These are phyloP conservation scores for Rhododendron griersonianum DNA, from an alignment of 148 eudicot genomes.

Conservation along the genomic window DNA sequence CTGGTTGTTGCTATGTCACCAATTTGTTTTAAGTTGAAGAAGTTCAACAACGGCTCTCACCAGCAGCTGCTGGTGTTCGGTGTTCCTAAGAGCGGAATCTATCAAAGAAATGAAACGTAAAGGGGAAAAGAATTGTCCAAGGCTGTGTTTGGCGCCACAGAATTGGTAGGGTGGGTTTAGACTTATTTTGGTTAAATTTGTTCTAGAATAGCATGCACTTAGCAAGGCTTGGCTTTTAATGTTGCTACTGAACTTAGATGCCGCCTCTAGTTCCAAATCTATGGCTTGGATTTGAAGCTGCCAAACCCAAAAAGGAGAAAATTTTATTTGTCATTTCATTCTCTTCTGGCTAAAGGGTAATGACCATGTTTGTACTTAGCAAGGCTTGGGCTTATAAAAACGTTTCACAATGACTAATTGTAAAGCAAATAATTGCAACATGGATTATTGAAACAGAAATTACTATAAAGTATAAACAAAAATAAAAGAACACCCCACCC, in stretches of 20 bases:
- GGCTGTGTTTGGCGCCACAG: not conserved
- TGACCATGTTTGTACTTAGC: not conserved
- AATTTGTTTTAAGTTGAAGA: not conserved
- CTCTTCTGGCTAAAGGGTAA: not conserved
- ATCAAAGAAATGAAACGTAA: not conserved
- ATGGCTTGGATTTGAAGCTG: not conserved
- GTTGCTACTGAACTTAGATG: not conserved
- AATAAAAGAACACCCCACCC: too few relatives aligned
- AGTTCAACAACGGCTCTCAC: too few relatives aligned
- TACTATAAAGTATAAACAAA: too few relatives aligned
- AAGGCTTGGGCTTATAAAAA: not conserved
- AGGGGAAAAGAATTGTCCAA: not conserved
- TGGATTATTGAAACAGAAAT: too few relatives aligned
- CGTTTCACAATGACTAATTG: not conserved
- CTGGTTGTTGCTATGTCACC: not conserved
- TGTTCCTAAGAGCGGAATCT: not conserved
- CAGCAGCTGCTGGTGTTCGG: not conserved
- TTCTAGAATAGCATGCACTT: too few relatives aligned
- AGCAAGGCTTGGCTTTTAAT: too few relatives aligned
- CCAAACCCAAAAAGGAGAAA: too few relatives aligned
- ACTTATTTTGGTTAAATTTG: too few relatives aligned
- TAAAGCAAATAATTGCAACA: too few relatives aligned
- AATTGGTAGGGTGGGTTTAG: too few relatives aligned
- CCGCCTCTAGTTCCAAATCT: not conserved
- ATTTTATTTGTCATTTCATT: not conserved